phyloP scores from a whole-genome alignment of 805 yeast species.

The Danielia oregonensis region DNA sequence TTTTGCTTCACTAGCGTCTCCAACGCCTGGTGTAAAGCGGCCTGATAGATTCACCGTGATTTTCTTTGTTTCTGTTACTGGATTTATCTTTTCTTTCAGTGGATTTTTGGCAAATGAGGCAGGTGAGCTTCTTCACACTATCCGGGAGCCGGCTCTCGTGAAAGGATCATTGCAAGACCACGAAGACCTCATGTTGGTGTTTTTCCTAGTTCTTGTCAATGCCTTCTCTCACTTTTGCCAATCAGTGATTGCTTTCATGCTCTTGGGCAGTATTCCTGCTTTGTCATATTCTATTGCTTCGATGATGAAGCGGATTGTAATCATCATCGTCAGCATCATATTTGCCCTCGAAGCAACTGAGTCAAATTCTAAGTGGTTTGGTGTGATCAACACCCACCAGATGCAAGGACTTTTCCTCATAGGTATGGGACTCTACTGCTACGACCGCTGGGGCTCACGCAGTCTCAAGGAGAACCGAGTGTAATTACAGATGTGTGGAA shows the following conservation, averaged over 20 bases:
- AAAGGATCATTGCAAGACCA: constrained; percentile 9
- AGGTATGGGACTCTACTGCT: constrained; percentile 54
- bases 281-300: constrained; percentile 84
- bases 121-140: constrained; percentile 19
- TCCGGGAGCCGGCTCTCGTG: constrained; percentile 1
- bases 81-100: constrained; percentile 66
- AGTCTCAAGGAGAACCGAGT: constrained; percentile 14
- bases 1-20: constrained; percentile 8
- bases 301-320: constrained; percentile 82
- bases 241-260: constrained; percentile 75
- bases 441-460: constrained; percentile 59
- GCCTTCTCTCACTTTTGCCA: constrained; percentile 79
- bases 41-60: constrained; percentile 82
- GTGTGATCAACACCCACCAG: constrained; percentile 44
- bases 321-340: constrained; percentile 71
- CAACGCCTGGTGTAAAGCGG: constrained; percentile 25
- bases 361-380: constrained; percentile 21
- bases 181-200: constrained; percentile 32
- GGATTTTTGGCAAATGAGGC: constrained; percentile 69
- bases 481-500: constrained; percentile 29
- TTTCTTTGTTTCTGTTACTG: constrained; percentile 72
- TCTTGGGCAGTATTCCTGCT: constrained; percentile 77
- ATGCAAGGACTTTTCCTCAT: constrained; percentile 47
- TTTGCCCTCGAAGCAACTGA: constrained; percentile 41
- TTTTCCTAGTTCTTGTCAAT: constrained; percentile 54